phyloP scores from a whole-genome alignment of 2,329 filamentous ascomycete genomes.

The Aureobasidium mangrovei region DNA sequence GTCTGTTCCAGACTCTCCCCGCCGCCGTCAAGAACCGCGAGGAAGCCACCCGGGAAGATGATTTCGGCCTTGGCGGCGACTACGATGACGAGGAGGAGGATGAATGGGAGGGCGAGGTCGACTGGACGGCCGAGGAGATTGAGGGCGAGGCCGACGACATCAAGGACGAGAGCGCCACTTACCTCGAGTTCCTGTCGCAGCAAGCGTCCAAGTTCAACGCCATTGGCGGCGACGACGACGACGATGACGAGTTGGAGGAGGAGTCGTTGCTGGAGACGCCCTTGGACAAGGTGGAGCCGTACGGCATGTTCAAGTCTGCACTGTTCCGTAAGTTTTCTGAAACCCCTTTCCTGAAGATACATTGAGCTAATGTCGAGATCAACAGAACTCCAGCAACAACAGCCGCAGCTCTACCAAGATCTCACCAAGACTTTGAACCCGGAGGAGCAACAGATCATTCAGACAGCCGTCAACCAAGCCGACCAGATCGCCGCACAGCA shows the following conservation, averaged over 20 bases:
- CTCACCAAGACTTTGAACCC: conserved; percentile 69
- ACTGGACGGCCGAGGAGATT: conserved; percentile 56
- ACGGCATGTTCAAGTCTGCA: conserved; percentile 75
- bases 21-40: conserved; percentile 84
- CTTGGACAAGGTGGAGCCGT: conserved; percentile 90
- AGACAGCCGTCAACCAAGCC: conserved; percentile 67
- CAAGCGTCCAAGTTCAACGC: conserved; percentile 49
- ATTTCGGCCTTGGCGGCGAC: conserved; percentile 70
- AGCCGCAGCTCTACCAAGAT: conserved; percentile 77
- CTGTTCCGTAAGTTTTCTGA: conserved; percentile 61
- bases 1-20: conserved; percentile 85
- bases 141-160: conserved; percentile 54
- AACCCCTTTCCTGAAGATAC: neutral
- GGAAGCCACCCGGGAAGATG: conserved; percentile 75
- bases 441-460: conserved; percentile 74
- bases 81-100: conserved; percentile 64
- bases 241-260: conserved; percentile 84
- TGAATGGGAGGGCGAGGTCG: conserved; percentile 69
- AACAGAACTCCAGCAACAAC: conserved; percentile 76
- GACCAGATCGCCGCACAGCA: conserved; percentile 42
- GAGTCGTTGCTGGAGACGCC: conserved; percentile 88
- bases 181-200: conserved; percentile 90
- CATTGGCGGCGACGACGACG: conserved; percentile 51
- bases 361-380: neutral
- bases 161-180: conserved; percentile 86